phyloP scores from a whole-genome alignment of 2,329 filamentous ascomycete genomes.

The Lasiodiplodia theobromae region DNA sequence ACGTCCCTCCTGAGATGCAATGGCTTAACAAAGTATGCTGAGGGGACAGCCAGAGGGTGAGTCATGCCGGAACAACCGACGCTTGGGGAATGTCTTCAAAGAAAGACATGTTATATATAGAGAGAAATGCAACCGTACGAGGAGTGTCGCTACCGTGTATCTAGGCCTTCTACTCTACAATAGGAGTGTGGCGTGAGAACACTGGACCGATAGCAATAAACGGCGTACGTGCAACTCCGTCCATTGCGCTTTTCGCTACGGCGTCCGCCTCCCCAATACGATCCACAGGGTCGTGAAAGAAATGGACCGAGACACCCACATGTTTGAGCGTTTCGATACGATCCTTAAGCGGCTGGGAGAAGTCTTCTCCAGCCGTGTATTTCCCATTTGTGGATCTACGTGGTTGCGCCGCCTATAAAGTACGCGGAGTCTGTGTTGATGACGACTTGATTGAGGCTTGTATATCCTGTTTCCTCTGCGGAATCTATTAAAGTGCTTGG shows the following conservation, averaged over 20 bases:
- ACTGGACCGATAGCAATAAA: too few species aligned
- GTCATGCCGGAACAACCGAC: too few species aligned
- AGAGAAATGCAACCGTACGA: too few species aligned
- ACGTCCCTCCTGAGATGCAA: too few species aligned
- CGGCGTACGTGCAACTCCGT: background rate
- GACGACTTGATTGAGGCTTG: background rate
- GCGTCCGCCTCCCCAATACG: background rate
- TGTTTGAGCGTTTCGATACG: background rate
- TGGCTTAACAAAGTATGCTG: too few species aligned
- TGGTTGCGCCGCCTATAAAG: background rate
- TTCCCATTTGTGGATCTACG: slow-evolving; percentile 8
- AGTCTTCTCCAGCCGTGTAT: background rate
- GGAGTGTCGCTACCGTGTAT: too few species aligned
- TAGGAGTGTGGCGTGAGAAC: too few species aligned
- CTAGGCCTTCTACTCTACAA: too few species aligned
- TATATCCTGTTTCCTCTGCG: too few species aligned
- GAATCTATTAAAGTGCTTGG: background rate
- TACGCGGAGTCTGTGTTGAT: slow-evolving; percentile 9
- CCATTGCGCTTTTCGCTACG: background rate
- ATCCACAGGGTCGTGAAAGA: background rate
- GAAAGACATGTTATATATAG: too few species aligned
- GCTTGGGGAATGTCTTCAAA: too few species aligned
- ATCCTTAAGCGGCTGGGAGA: background rate
- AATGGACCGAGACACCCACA: background rate
- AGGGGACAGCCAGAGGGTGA: too few species aligned